Evolutionary conservation across 495 filamentous ascomycete species (phyloP).

Genomic region (Thozetella sp.): DNA sequence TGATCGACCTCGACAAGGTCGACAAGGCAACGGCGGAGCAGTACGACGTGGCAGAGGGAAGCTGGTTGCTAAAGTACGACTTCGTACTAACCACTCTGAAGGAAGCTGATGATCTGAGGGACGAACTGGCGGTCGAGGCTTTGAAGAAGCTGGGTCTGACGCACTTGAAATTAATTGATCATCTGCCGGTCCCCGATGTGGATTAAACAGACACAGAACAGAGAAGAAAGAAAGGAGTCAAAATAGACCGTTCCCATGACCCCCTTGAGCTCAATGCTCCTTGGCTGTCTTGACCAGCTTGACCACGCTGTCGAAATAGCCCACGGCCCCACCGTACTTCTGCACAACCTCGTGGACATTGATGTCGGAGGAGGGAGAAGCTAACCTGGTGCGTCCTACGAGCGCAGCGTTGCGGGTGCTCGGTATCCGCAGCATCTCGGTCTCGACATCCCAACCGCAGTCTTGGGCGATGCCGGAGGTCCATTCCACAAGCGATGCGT

Average conservation of each 20-base stretch:
- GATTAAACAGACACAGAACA: conserved; percentile 33
- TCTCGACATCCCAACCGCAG: conserved; percentile 76
- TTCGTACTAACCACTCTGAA: conserved; percentile 74
- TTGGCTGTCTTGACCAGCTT: conserved; percentile 51
- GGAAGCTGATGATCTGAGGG: conserved; percentile 70
- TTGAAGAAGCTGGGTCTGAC: conserved; percentile 70
- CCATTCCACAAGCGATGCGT: conserved; percentile 76
- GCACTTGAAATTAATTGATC: conserved; percentile 73
- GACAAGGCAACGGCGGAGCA: conserved; percentile 57
- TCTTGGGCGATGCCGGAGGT: conserved; percentile 64
- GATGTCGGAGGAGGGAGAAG: conserved; percentile 7
- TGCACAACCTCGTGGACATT: conserved; percentile 41
- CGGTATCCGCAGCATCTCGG: conserved; percentile 81
- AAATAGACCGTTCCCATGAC: too few relatives aligned
- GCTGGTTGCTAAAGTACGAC: conserved; percentile 66
- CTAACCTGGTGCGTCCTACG: conserved; percentile 58
- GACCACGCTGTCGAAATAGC: conserved; percentile 55
- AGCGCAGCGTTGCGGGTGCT: conserved; percentile 86
- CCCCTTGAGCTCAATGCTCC: conserved; percentile 18
- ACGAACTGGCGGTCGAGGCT: conserved; percentile 72
- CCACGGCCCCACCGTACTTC: conserved; percentile 54
- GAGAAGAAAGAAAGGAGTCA: conserved; percentile 5
- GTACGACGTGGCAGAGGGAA: conserved; percentile 72
- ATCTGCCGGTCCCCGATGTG: conserved; percentile 73
- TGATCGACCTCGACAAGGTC: conserved; percentile 71